Percentiles rank a stretch among this genome's conserved stretches.
These are phyloP conservation scores for Daldinia bambusicola DNA, from an alignment of 495 filamentous ascomycete genomes.

Conservation along the genomic window DNA sequence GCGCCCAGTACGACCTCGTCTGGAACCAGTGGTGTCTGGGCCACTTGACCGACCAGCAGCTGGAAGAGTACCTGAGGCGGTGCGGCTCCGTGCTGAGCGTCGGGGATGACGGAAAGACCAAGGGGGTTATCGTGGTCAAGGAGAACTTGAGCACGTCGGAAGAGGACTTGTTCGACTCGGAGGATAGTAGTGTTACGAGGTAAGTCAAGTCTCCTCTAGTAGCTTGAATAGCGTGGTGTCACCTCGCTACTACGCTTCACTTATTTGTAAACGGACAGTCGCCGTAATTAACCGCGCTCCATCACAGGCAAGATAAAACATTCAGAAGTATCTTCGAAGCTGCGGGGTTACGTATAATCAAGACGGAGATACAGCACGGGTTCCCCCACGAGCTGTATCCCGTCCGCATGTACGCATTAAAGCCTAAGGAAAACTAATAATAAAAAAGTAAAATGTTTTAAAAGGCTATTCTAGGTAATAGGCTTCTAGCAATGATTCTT, in stretches of 20 bases:
- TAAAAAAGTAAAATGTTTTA: constrained; percentile 11
- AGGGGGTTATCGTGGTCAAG: constrained; percentile 79
- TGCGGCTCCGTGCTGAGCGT: constrained; percentile 66
- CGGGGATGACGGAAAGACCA: constrained; percentile 44
- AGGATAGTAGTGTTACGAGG: constrained; percentile 83
- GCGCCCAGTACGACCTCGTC: constrained; percentile 66
- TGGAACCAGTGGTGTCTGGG: constrained; percentile 95
- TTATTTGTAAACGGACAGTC: background rate
- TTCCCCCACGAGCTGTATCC: constrained; percentile 72
- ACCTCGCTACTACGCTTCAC: background rate
- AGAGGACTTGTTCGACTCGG: constrained; percentile 77
- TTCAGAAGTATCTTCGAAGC: constrained; percentile 75
- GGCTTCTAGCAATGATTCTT: background rate
- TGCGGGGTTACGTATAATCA: constrained; percentile 72
- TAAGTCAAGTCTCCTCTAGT: constrained; percentile 36
- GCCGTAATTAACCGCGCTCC: constrained; percentile 8
- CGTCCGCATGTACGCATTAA: constrained; percentile 77
- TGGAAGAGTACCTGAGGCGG: constrained; percentile 72
- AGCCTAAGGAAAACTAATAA: constrained; percentile 43
- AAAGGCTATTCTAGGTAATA: background rate
- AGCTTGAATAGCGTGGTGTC: background rate
- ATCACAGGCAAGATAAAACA: constrained; percentile 69
- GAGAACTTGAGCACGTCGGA: constrained; percentile 79
- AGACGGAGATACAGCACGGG: constrained; percentile 79
- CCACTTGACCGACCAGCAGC: constrained; percentile 82